Base-by-base conservation (phyloP, 768 basidiomycete genomes). In the Phlebiopsis gigantea region DNA sequence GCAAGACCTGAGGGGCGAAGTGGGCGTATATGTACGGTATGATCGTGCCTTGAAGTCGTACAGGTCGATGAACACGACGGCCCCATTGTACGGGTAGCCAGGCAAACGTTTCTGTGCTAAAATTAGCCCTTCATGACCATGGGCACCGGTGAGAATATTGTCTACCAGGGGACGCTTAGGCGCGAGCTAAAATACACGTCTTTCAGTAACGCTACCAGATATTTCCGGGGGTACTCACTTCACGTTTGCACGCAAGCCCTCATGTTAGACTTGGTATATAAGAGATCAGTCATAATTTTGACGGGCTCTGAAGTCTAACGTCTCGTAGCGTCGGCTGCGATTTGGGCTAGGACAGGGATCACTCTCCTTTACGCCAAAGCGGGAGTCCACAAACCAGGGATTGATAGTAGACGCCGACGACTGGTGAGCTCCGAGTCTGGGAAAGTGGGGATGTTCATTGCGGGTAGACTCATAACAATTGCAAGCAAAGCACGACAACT, bases 381-480 rank as follows among this genome's bases (percentile, higher is more conserved):
- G n/a, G n/a, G n/a, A n/a, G n/a, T n/a, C n/a, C n/a, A n/a, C n/a
- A n/a, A n/a, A n/a, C n/a, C n/a, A 39, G 12, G 34, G 12, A 39
- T 34, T 17, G 8, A 10, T 39, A 12, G 34, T 39, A 12, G 34
- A 39, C 34, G 17, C 17, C 17, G 34, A 39, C 34, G 8, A 12
- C 17, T 39, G 34, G 17, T 3, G 17, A 17, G 17, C 17, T 39
- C 34, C 34, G 34, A 39, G 34, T 48, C 30, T 21, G 17, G n/a
- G 47, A 46, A 41, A 59, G 58, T 51, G 55, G 58, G 31, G 58
- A 51, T 50, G 34, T 51, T 51, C 50, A 51, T 51, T 51, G 50
- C 50, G 34, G 31, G 26, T 39, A 39, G 49, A 50, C 30, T 29
- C n/a, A 22, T 41, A 45, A 55, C 58, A 51, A 59, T 50, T 55